phyloP scores from a whole-genome alignment of 805 yeast species.

The Isabelozyma pseudorhagii region DNA sequence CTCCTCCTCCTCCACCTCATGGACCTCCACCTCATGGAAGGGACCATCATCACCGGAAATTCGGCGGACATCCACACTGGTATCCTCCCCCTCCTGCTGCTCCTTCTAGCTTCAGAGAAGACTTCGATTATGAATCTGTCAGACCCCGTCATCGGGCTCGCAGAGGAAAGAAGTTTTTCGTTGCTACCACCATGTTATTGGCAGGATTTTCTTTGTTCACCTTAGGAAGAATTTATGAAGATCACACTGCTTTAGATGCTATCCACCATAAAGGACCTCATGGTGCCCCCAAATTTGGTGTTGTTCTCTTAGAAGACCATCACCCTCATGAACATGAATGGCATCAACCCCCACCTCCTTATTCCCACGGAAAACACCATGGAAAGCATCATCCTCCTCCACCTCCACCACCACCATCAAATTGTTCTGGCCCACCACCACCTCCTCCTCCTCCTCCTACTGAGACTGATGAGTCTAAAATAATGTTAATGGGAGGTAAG shows the following conservation, averaged over 20 bases:
- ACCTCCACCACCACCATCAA: slow-evolving; percentile 1
- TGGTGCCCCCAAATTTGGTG: neutral
- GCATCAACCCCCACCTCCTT: neutral
- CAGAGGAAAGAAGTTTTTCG: neutral
- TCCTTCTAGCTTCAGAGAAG: neutral
- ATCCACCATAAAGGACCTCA: neutral
- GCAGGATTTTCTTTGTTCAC: slow-evolving; percentile 12
- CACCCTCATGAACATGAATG: neutral
- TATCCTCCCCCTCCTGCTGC: neutral
- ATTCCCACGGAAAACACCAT: neutral
- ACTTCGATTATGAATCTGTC: neutral
- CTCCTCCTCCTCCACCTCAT: neutral
- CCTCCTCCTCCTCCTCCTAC: neutral
- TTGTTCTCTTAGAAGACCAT: neutral
- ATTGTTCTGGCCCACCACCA: slow-evolving; percentile 5
- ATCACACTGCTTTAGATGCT: slow-evolving; percentile 2
- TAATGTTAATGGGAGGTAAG: too few relatives aligned
- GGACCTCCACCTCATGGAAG: neutral
- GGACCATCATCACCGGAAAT: neutral
- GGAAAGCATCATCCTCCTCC: neutral
- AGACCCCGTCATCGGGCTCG: neutral
- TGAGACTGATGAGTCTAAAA: too few relatives aligned
- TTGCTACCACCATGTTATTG: slow-evolving; percentile 5
- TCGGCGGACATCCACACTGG: neutral
- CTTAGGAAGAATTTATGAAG: slow-evolving; percentile 12